Base-by-base conservation (phyloP, 2,329 filamentous ascomycete species). In the Stagonosporopsis cucurbitacearum region DNA sequence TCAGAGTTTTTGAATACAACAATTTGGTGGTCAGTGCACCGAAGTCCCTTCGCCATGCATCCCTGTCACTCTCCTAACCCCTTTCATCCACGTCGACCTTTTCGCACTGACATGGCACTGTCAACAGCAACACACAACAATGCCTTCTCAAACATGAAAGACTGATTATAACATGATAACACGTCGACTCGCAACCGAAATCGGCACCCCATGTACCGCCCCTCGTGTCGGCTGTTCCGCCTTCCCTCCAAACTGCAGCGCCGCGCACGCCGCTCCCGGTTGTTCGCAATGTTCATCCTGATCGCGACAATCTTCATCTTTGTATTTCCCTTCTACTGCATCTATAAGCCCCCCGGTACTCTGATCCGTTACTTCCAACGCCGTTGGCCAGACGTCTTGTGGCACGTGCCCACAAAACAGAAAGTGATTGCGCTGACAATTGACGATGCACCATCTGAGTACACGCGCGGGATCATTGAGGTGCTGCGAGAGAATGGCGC, bases 371-470 rank as follows among this genome's bases (percentile, higher is more conserved):
- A 89, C 78, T 85, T 96, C 56, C 84, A 88, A 67, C 78, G 78
- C 63, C 86, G 84, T 59, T 93, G 89, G 83, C 90, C 91, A 1
- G 87, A 92, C 66, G 89, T 96, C 3, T 81, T 96, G 13, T 96
- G 89, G 81, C 87, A 90, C 63, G 82, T 90, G 25, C 74, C 79
- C 0, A 81, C 83, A 1, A 8, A 15, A 5, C 78, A 84, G 43
- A 90, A 88, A 68, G 77, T 94, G 23, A 81, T 96, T 17, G 92
- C 91, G 0, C 81, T 97, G 35, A 96, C 91, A 1, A 88, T 96
- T 67, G 92, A 96, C 78, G 92, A 96, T 76, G 89, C 87, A 25
- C 92, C 92, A 0, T 93, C 89, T 1, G 76, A 82, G 39, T 82
- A 90, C 73, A 96, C 92, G 2, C 69, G 76, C 40, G 84, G 87